Conservation (phyloP, 768 basidiomycete genomes). For the Termitomyces bulborhizus region DNA sequence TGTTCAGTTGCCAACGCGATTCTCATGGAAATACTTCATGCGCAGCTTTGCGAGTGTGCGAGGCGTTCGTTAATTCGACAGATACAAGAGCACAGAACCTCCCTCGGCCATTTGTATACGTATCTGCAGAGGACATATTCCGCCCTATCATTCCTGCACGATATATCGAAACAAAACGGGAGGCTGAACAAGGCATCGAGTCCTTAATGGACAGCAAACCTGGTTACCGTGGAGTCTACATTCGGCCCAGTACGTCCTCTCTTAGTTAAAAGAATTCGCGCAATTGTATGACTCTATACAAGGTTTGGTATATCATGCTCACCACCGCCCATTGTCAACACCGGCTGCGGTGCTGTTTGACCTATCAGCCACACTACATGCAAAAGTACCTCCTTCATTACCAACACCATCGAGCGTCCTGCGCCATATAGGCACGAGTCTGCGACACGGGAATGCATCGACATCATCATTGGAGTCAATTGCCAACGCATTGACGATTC, state of each 20-base stretch:
- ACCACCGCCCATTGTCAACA: conserved; percentile 83
- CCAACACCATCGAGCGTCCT: conserved; percentile 66
- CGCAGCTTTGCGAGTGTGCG: conserved; percentile 69
- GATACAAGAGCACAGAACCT: conserved; percentile 19
- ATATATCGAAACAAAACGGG: conserved; percentile 93
- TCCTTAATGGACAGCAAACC: conserved; percentile 38
- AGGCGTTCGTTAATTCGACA: conserved; percentile 57
- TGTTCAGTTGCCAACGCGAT: neutral
- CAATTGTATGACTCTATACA: conserved; percentile 4
- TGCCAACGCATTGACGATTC: conserved; percentile 75
- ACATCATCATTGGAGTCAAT: conserved; percentile 54
- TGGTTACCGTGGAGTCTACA: conserved; percentile 64
- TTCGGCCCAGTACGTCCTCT: conserved; percentile 75
- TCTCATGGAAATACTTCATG: neutral
- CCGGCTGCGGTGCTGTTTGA: conserved; percentile 81
- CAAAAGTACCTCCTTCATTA: conserved; percentile 44
- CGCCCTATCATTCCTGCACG: conserved; percentile 78
- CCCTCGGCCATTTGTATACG: conserved; percentile 78
- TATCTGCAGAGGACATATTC: conserved; percentile 94
- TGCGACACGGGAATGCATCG: conserved; percentile 19
- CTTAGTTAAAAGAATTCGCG: conserved; percentile 1
- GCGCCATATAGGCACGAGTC: conserved; percentile 39
- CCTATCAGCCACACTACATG: conserved; percentile 69
- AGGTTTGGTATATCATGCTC: conserved; percentile 97
- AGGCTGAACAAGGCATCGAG: conserved; percentile 73